Conservation (phyloP, 140 eudicot genomes). For the Flaveria floridana region DNA sequence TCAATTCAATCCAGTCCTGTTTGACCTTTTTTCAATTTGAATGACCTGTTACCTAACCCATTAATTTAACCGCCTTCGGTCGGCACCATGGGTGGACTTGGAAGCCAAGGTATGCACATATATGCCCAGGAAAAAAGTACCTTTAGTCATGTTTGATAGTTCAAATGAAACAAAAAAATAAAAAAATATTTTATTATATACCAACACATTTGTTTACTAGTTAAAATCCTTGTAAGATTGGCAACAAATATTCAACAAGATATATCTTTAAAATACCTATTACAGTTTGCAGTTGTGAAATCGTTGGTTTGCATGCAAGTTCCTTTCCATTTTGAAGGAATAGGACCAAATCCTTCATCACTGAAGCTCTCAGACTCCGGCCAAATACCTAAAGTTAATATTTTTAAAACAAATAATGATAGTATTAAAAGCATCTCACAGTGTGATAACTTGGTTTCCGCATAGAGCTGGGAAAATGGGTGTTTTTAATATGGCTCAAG, state of each 20-base stretch:
- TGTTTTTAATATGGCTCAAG: neutral
- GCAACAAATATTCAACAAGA: neutral
- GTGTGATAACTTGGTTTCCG: neutral
- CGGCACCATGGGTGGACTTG: too few relatives aligned
- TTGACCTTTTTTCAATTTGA: too few relatives aligned
- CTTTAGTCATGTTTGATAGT: too few relatives aligned
- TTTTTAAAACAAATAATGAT: neutral
- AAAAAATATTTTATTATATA: too few relatives aligned
- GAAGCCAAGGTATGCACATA: too few relatives aligned
- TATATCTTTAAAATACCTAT: conserved; percentile 41
- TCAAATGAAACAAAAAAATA: too few relatives aligned
- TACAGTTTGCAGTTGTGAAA: conserved; percentile 55
- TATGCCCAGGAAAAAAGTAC: too few relatives aligned
- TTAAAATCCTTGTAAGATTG: neutral
- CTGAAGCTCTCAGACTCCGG: conserved; percentile 71
- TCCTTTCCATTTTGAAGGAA: conserved; percentile 77
- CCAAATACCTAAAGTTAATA: conserved; percentile 56
- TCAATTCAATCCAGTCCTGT: too few relatives aligned
- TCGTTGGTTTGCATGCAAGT: conserved; percentile 55
- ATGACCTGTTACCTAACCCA: too few relatives aligned
- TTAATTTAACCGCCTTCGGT: too few relatives aligned
- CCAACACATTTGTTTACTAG: neutral
- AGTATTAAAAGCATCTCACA: neutral
- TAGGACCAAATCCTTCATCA: conserved; percentile 57
- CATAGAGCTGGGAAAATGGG: neutral